Base-by-base conservation (phyloP, 1,139 yeast species). In the Magnusiomyces suaveolens region DNA sequence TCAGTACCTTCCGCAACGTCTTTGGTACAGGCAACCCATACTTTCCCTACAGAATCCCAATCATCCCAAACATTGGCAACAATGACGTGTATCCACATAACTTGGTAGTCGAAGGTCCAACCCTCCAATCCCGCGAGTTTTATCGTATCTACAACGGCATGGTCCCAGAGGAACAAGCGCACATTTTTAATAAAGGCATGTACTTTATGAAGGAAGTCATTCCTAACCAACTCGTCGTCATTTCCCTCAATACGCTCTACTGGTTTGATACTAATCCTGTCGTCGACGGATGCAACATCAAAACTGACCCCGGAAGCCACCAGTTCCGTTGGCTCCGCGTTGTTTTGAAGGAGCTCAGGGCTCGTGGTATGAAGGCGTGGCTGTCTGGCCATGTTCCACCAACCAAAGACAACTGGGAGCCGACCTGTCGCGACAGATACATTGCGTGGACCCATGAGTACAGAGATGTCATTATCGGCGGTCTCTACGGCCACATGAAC, bases 11-110 rank as follows among this genome's bases (percentile, higher is more conserved):
- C 72, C 71, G 72, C 51, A 73, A 75, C 76, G 1, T 85, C 83
- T 69, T 72, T 74, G 61, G 75, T 74, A 50, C 60, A 62, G 66
- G 78, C 58, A 77, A 75, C 47, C 70, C 50, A 59, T 69, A 50
- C 64, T 64, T 38, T n/a, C 57, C 62, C 20, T 68, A 68, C 25
- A 68, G 65, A 32, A 73, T 75, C 25, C 76, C 77, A 1, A 72
- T 82, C 56, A 71, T 87, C 21, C 95, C 95, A 24, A 77, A 85
- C 55, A 69, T 87, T 52, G 96, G 96, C 2, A 87, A 87, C 66
- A 87, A 87, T 66, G 96, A 87, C 66, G 95, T 87, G 1, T 87
- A 81, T 66, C 96, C 96, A 0, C 96, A 87, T 69, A 87, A 87
- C 64, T 72, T 87, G 66, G 84, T 86, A 67, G 80, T 89, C 0